Evolutionary conservation across 257 asterid species (phyloP), one percentile per base, ranked within the genome.

Genomic region (Solanum etuberosum): DNA sequence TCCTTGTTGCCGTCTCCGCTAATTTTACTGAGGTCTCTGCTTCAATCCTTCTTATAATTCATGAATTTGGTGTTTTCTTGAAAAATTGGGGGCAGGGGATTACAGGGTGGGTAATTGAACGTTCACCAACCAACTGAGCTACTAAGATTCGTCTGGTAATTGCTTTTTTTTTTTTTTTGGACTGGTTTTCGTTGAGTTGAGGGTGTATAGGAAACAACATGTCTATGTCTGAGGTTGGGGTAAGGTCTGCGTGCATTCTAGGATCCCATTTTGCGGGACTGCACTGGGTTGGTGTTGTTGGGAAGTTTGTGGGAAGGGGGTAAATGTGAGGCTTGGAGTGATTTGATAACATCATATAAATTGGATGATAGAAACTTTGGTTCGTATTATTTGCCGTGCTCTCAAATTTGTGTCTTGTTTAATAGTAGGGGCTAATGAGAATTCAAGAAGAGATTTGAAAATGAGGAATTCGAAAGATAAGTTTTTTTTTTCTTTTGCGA

Each of bases 1-100:
- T 89, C 34, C 91, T 89, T 16, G 90, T 88, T 42, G 90, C 88
- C 46, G 27, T 93, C 31, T 94, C 98, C 68, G 91, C 96, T 87
- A 95, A 97, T 9, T 96, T 94, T 76, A 20, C 90, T 16, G 89
- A 96, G 98, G 99, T 91, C 9, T 7, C 27, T 5, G 12, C 54
- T 74, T 37, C 5, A 32, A 37, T 74, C 32, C 83, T 37, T 74
- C 10, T 37, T 11, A 51, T 51, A 0, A 51, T 5, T 51, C 59
- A 51, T 16, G 23, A 51, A 51, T 51, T 46, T 14, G 20, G 6
- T 14, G 18, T 5, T 48, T 48, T 48, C 16, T 5, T 2, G 3
- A 16, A 51, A 16, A 51, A 15, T 15, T 48, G 59, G 59, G 9
- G 68, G 15, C 1, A 54, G 5, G 25, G 25, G 65, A 54, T 54